Base-by-base conservation (phyloP, 1,284 basidiomycete species). In the Leccinum cinnamomeum region DNA sequence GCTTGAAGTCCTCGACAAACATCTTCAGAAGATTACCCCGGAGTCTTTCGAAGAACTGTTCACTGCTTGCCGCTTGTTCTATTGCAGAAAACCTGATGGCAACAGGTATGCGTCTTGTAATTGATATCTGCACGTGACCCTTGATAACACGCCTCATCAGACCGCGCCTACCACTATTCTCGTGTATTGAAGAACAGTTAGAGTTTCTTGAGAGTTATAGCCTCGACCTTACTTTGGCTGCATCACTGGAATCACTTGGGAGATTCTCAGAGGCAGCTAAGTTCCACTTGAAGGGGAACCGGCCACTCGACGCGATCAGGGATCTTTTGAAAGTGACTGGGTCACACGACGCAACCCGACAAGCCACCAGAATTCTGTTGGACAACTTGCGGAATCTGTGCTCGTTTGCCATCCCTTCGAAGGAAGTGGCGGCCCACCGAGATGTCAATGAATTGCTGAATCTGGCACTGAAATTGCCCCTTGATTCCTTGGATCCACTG, bases 181-280 rank as follows among this genome's bases (percentile, higher is more conserved):
- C 75, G 0, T 77, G 79, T 1, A 69, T 77, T 0, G 82, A 89
- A 25, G 83, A 23, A 23, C 23, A 23, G 23, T 23, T 23, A 23
- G 23, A 23, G 23, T 23, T 23, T 23, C 23, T 23, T 23, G 23
- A 23, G 23, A 23, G 23, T 23, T 3, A 23, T 23, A 3, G 23
- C 18, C 76, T 90, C 7, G 82, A 86, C 62, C 67, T 81, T 14
- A 80, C 83, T 12, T 80, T 78, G 20, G 82, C 82, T 0, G 70
- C 72, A 0, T 69, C 89, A 10, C 77, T 89, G n/a, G 77, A 81
- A 54, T 70, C 76, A 4, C 73, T 79, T 3, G 81, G 79, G 5
- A 75, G 79, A 62, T 78, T 73, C 53, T 62, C 68, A 0, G 84
- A 89, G 33, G 87, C 87, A 0, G 88, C 86, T 1, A 78, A 85